Conservation (phyloP, 345 rosid genomes). For the Salix udensis region DNA sequence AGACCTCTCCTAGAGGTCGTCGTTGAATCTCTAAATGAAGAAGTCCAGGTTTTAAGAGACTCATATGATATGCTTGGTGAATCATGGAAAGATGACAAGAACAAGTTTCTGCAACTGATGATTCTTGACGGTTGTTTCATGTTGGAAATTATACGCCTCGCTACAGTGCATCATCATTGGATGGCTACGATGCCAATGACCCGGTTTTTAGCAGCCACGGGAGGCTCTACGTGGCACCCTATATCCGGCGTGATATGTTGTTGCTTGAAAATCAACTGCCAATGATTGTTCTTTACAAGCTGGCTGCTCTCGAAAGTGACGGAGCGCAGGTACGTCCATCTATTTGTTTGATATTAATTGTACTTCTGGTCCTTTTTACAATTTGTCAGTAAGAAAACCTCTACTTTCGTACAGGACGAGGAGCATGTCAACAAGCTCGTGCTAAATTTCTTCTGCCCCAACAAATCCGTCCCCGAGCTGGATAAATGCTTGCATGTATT, state of each 20-base stretch:
- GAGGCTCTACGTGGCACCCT: slow-evolving; percentile 29
- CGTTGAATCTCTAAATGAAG: slow-evolving; percentile 19
- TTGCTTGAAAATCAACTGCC: slow-evolving; percentile 58
- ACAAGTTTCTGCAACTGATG: slow-evolving; percentile 37
- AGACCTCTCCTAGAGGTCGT: slow-evolving; percentile 10
- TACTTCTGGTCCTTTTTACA: neutral
- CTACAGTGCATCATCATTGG: neutral
- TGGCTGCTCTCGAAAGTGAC: slow-evolving; percentile 23
- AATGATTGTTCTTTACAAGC: slow-evolving; percentile 27
- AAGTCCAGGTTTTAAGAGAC: slow-evolving; percentile 19
- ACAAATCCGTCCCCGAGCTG: neutral
- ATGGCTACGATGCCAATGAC: slow-evolving; percentile 38
- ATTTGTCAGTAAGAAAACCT: neutral
- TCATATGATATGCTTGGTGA: slow-evolving; percentile 27
- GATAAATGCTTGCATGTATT: slow-evolving; percentile 40
- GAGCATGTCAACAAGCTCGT: slow-evolving; percentile 33
- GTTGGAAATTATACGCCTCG: slow-evolving; percentile 38
- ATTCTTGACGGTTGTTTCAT: slow-evolving; percentile 50
- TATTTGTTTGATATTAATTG: neutral
- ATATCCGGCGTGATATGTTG: slow-evolving; percentile 45
- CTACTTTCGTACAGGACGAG: slow-evolving; percentile 23
- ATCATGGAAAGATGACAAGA: slow-evolving; percentile 20
- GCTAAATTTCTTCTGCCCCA: slow-evolving; percentile 31
- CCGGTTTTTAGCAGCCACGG: slow-evolving; percentile 50
- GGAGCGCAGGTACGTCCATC: slow-evolving; percentile 17